Conservation (phyloP, 2,329 filamentous ascomycete genomes). For the Hypoxylon sp. region DNA sequence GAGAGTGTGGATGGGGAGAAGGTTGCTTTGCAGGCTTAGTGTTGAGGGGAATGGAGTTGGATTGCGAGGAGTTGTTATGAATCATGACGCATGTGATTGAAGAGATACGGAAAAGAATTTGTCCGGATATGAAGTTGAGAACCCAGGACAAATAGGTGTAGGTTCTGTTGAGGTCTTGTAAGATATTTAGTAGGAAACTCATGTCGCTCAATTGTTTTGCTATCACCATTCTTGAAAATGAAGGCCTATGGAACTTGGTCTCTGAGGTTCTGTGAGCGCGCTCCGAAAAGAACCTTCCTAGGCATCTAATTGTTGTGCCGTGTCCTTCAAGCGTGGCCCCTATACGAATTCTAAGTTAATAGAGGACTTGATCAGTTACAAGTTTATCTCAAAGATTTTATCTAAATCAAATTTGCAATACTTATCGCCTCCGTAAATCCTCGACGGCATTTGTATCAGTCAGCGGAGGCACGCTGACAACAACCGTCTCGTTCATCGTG, state of each 20-base stretch:
- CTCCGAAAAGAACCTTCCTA: not conserved
- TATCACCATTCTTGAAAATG: not conserved
- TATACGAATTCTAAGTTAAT: too few species aligned
- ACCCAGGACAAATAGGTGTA: not conserved
- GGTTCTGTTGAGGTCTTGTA: not conserved
- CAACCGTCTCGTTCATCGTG: constrained; percentile 62
- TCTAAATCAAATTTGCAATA: not conserved
- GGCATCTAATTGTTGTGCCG: too few species aligned
- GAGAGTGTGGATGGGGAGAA: constrained; percentile 13
- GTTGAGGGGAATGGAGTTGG: not conserved
- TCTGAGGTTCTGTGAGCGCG: not conserved
- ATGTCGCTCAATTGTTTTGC: not conserved
- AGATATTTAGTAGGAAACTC: not conserved
- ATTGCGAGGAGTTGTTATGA: not conserved
- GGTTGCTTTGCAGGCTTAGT: not conserved
- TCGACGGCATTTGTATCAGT: constrained; percentile 33
- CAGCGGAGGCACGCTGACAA: constrained; percentile 60
- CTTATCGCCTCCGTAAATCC: constrained; percentile 22
- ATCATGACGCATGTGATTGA: not conserved
- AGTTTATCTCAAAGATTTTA: not conserved
- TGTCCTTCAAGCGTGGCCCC: too few species aligned
- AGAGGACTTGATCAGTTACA: too few species aligned
- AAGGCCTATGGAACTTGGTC: not conserved
- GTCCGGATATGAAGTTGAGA: not conserved
- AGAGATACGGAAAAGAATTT: not conserved